phyloP scores from a whole-genome alignment of 2,329 filamentous ascomycete species.

The Chaetothyriales sp. region DNA sequence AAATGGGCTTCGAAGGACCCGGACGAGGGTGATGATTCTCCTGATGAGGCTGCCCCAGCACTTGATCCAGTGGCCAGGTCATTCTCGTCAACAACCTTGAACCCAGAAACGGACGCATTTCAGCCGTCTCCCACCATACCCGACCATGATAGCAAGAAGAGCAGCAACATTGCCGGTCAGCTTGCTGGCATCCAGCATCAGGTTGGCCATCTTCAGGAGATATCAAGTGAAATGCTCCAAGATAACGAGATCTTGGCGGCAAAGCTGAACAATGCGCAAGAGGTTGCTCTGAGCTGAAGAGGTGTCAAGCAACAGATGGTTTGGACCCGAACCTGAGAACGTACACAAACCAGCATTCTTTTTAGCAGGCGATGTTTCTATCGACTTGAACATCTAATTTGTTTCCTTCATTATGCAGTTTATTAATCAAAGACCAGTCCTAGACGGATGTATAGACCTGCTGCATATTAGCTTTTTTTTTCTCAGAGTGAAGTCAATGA shows the following conservation, averaged over 20 bases:
- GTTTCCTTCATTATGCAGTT: no score
- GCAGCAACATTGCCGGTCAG: conserved; percentile 20
- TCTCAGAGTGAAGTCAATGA: no score
- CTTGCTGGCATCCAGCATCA: conserved; percentile 29
- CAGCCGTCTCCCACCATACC: neutral
- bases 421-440: no score
- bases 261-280: conserved; percentile 10
- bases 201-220: conserved; percentile 17
- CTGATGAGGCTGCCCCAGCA: neutral
- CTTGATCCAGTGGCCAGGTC: neutral
- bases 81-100: conserved; percentile 21
- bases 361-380: neutral
- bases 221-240: conserved; percentile 31
- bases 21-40: neutral
- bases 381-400: no score
- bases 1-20: conserved; percentile 3
- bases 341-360: neutral
- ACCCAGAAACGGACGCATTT: conserved; percentile 31
- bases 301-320: conserved; percentile 4
- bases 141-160: conserved; percentile 7
- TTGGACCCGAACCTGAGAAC: conserved; percentile 1
- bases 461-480: no score
- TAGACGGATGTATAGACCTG: no score
- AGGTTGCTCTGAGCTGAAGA: neutral
- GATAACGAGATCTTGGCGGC: conserved; percentile 22